These are phyloP conservation scores for Penicillium ucsense DNA, from an alignment of 495 filamentous ascomycete genomes.

Conservation along the genomic window DNA sequence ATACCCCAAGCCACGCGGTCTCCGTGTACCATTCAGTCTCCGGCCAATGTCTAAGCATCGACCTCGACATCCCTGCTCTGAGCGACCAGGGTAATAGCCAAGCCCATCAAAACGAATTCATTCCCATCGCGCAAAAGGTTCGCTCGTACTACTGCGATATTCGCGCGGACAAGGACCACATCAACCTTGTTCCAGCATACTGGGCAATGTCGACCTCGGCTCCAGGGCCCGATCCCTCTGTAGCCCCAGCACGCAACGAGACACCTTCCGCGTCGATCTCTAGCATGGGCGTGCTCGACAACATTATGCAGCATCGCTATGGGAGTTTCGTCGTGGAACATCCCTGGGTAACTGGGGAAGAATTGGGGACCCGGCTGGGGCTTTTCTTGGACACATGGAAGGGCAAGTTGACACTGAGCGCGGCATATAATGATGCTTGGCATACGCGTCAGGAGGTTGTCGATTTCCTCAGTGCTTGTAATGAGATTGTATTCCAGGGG, in stretches of 20 bases:
- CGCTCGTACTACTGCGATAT: slow-evolving; percentile 18
- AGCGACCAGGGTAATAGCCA: neutral
- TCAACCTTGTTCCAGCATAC: slow-evolving; percentile 16
- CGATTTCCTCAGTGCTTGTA: slow-evolving; percentile 15
- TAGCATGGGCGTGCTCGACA: slow-evolving; percentile 19
- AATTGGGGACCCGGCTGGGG: slow-evolving; percentile 27
- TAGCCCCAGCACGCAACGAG: slow-evolving; percentile 15
- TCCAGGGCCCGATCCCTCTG: slow-evolving; percentile 9
- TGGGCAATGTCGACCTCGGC: slow-evolving; percentile 16
- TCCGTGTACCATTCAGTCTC: slow-evolving; percentile 21
- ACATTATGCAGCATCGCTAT: slow-evolving; percentile 8
- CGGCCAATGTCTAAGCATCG: slow-evolving; percentile 11
- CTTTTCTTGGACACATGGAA: slow-evolving; percentile 29
- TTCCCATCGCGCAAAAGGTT: slow-evolving; percentile 6
- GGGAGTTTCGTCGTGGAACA: slow-evolving; percentile 17
- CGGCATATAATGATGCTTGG: slow-evolving; percentile 33
- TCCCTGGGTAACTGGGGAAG: slow-evolving; percentile 35
- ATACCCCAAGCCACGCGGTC: slow-evolving; percentile 3
- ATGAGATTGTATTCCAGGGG: slow-evolving; percentile 2
- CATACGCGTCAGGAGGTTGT: slow-evolving; percentile 13
- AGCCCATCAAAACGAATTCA: slow-evolving; percentile 3
- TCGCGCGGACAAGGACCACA: slow-evolving; percentile 14
- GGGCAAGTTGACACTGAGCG: slow-evolving; percentile 21
- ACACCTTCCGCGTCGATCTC: slow-evolving; percentile 29
- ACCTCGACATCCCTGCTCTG: slow-evolving; percentile 9